Evolutionary conservation across 495 filamentous ascomycete genomes (phyloP), one percentile per base, ranked within the genome.

Genomic region (Penicillium malachiteum): DNA sequence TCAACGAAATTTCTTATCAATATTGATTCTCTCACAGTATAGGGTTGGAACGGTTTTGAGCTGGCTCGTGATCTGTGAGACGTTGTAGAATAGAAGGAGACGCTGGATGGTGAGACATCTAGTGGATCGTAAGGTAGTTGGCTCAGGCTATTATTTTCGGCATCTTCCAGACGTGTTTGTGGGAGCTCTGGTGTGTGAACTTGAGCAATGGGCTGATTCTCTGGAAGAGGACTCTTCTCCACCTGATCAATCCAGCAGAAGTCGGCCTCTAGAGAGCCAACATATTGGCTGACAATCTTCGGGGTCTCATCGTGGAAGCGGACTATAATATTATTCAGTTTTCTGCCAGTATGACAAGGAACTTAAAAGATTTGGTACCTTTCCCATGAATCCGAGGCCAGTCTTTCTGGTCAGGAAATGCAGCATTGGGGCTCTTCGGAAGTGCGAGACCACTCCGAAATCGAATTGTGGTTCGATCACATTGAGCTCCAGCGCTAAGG

Each of bases 1-100:
- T 70, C 67, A 14, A 70, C 60, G 45, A 60, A 70, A 32, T 70
- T 70, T 5, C 67, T 54, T 43, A 70, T 56, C 26, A 70, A 26
- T 4, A 58, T 52, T 12, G 67, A 62, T 44, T 70, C 65, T 34
- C 65, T 45, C 26, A 59, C 54, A 14, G 53, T 68, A 12, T 66
- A 57, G 5, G 41, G 33, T 33, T 62, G 40, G 13, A 55, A 32
- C 10, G 31, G 8, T 0, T 52, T 53, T 16, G 49, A 50, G 18
- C 21, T 44, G 5, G 55, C 34, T 43, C 30, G 48, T 7, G 34
- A 17, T 21, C 35, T 30, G 6, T 16, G 37, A 18, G 55, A 50
- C 14, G 46, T 5, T 21, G 54, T 31, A 31, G 58, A 54, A 16
- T 49, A 39, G 10, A 48, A 31, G 0, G 58, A 56, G 39, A 45